Evolutionary conservation across 495 filamentous ascomycete species (phyloP), one percentile per base, ranked within the genome.

Genomic region (Xylaria grammica): DNA sequence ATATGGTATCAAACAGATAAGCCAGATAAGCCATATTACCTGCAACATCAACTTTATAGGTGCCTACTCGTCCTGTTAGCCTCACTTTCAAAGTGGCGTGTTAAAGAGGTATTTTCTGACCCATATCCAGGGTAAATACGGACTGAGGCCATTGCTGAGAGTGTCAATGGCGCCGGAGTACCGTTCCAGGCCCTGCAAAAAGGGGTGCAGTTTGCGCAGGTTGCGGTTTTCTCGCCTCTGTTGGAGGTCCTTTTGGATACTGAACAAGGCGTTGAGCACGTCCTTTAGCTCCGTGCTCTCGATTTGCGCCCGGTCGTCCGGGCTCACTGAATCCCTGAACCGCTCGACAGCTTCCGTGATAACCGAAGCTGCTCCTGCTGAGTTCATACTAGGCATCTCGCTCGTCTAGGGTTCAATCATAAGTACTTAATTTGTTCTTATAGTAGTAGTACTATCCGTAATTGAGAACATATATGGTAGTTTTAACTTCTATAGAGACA

Each of bases 61-160:
- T 15, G 36, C 36, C 36, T 40, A 15, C 3, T 40, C 36, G 36
- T 15, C 36, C 10, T 13, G 36, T 40, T 40, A 40, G 36, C 36
- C 17, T 13, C 10, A 40, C 10, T 40, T 15, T 40, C 8, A 15
- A 9, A 40, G 10, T 13, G 17, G 17, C 10, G 17, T 40, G 17
- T 9, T 13, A 4, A 6, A 4, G 36, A 40, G 8, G n/a, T n/a
- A 13, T 6, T 40, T 9, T 1, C 17, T 59, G 48, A 74, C 74
- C 77, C 77, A 80, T 26, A 77, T 63, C 66, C 69, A 80, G 20
- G 77, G 71, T 15, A 80, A 66, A 64, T 75, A 79, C 0, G 72
- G 74, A 13, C 77, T 80, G 10, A 40, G 8, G 40, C 75, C 75
- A 53, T 78, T 73, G 59, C 77, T 78, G 26, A 78, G 50, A 7